Conservation (phyloP, 2,329 filamentous ascomycete genomes). For the Colletotrichum lindemuthianum region DNA sequence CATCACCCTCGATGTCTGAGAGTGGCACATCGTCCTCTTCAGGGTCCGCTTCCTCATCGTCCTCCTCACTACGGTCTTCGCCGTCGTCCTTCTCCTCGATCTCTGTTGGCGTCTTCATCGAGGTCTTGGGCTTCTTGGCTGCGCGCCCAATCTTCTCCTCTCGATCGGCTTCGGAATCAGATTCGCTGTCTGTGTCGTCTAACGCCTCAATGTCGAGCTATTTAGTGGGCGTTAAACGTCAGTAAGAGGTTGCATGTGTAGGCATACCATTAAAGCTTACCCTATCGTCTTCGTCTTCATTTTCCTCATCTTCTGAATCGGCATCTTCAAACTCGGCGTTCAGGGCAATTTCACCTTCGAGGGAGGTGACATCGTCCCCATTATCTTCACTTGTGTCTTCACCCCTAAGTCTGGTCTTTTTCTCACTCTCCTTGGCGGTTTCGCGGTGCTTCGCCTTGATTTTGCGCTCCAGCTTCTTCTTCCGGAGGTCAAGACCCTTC, state of each 20-base stretch:
- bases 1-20: slow-evolving; percentile 82
- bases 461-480: slow-evolving; percentile 60
- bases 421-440: slow-evolving; percentile 45
- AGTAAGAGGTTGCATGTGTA: slow-evolving; percentile 22
- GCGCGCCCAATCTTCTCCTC: slow-evolving; percentile 74
- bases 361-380: slow-evolving; percentile 39
- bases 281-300: slow-evolving; percentile 40
- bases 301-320: slow-evolving; percentile 40
- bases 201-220: slow-evolving; percentile 65
- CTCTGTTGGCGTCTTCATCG: slow-evolving; percentile 41
- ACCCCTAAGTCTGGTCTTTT: slow-evolving; percentile 40
- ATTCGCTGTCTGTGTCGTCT: slow-evolving; percentile 68
- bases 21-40: slow-evolving; percentile 90
- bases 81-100: slow-evolving; percentile 58
- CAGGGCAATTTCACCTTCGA: slow-evolving; percentile 44
- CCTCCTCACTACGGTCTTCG: slow-evolving; percentile 57
- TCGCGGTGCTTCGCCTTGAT: slow-evolving; percentile 55
- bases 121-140: slow-evolving; percentile 55
- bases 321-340: slow-evolving; percentile 35
- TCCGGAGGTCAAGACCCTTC: slow-evolving; percentile 63
- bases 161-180: slow-evolving; percentile 80
- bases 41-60: slow-evolving; percentile 73
- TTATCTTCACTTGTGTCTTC: slow-evolving; percentile 37
- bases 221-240: slow-evolving; percentile 3
- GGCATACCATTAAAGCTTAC: slow-evolving; percentile 31